Evolutionary conservation across 2,329 filamentous ascomycete species (phyloP), one percentile per base, ranked within the genome.

Genomic region (Cryphonectria carpinicola): DNA sequence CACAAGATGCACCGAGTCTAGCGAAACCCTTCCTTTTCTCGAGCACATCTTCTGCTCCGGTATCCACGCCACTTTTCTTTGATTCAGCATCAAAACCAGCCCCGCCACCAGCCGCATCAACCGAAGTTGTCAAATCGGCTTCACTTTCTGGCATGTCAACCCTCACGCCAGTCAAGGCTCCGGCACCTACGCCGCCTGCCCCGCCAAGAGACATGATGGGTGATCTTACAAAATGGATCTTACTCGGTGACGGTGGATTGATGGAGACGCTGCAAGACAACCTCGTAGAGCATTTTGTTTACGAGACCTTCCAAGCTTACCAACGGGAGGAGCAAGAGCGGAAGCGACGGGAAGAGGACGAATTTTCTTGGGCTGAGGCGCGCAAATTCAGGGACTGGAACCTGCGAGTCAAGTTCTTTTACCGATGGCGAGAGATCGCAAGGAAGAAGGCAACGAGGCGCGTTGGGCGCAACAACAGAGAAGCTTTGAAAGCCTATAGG

Each of bases 321-420:
- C 73, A 82, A 32, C 74, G 73, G 19, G 81, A 84, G 25, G 81
- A 84, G 70, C 79, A 80, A 25, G 83, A 84, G 68, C 81, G 81
- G 54, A 80, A 75, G 64, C 79, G 77, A 28, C 81, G 78, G 63
- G 86, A 87, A 69, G 86, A 87, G 74, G 85, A 88, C 56, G 82
- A 83, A 7, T 77, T 72, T 75, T 84, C 75, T 61, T 85, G 77
- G 81, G 82, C 81, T 2, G 79, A 86, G 67, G 86, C 86, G 19
- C 80, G 81, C 22, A 77, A 80, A n/a, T 88, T 86, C 73, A 82
- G 85, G 52, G 75, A 74, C 4, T 84, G 86, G 75, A 88, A 81
- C 68, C 79, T 89, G 41, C 79, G 81, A 17, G 79, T 88, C 71
- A 88, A 84, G 64, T 89, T 82, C 76, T 88, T 89, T 71, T 88